These are phyloP conservation scores for Spathaspora hagerdaliae DNA, from an alignment of 805 yeast species.

Conservation along the genomic window DNA sequence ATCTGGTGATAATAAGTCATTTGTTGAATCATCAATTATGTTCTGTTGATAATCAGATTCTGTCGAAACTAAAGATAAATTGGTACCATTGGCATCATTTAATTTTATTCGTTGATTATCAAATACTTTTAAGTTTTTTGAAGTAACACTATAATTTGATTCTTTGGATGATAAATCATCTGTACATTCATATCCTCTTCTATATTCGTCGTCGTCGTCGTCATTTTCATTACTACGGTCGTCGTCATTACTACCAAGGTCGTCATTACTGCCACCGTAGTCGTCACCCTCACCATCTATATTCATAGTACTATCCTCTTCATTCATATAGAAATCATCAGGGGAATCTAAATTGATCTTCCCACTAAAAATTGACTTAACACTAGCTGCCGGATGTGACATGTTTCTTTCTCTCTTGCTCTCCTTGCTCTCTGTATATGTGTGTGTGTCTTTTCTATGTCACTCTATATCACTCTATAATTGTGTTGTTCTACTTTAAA, in stretches of 20 bases:
- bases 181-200: conserved; percentile 5
- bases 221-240: neutral
- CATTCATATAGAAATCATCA: conserved; percentile 14
- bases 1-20: conserved; percentile 2
- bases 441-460: too few species aligned
- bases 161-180: conserved; percentile 12
- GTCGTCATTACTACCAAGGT: neutral
- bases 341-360: conserved; percentile 23
- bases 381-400: conserved; percentile 43
- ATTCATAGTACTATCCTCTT: neutral
- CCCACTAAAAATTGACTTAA: conserved; percentile 36
- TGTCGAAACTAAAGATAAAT: conserved; percentile 21
- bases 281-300: neutral
- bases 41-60: conserved; percentile 21
- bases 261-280: neutral
- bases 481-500: too few species aligned
- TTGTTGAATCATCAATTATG: neutral
- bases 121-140: conserved; percentile 15
- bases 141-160: conserved; percentile 11
- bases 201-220: neutral
- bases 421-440: too few species aligned
- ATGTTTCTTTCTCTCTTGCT: too few species aligned
- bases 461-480: too few species aligned
- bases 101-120: conserved; percentile 1
- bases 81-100: conserved; percentile 12